phyloP scores from a whole-genome alignment of 2,329 filamentous ascomycete species.

The Ascochyta pisi region DNA sequence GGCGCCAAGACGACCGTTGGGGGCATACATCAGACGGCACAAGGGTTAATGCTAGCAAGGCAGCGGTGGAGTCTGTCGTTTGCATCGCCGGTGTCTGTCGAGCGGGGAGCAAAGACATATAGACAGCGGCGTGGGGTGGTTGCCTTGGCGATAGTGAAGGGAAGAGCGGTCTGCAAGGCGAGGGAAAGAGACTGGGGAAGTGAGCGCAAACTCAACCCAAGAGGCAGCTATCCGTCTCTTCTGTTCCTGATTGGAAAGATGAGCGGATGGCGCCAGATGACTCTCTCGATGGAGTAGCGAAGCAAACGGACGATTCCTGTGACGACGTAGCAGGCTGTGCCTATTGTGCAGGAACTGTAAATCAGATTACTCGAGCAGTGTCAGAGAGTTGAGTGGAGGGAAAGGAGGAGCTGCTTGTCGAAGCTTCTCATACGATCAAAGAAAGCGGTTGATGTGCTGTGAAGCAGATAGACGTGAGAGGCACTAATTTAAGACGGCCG shows the following conservation, averaged over 20 bases:
- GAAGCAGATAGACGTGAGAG: background rate
- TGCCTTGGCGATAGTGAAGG: conserved; percentile 14
- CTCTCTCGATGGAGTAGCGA: background rate
- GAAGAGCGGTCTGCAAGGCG: conserved; percentile 11
- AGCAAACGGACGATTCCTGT: conserved; percentile 3
- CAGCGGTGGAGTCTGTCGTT: background rate
- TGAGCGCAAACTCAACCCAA: background rate
- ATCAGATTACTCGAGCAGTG: too few species aligned
- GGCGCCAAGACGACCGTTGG: background rate
- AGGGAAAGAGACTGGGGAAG: background rate
- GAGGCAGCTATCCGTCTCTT: conserved; percentile 3
- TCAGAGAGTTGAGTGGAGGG: too few species aligned
- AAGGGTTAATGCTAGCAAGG: background rate
- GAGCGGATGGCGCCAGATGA: background rate
- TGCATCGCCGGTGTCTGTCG: background rate
- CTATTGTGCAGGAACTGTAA: too few species aligned
- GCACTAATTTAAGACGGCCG: background rate
- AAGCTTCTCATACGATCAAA: background rate
- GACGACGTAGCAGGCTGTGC: background rate
- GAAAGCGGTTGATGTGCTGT: background rate
- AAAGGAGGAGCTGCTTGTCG: background rate
- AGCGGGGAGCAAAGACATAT: background rate
- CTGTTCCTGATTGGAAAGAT: background rate
- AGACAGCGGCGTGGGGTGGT: background rate
- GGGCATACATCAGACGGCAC: background rate